Percentiles rank a stretch among this genome's conserved stretches.
These are phyloP conservation scores for Heliamphora exappendiculata DNA, from an alignment of 148 eudicot species.

Conservation along the genomic window DNA sequence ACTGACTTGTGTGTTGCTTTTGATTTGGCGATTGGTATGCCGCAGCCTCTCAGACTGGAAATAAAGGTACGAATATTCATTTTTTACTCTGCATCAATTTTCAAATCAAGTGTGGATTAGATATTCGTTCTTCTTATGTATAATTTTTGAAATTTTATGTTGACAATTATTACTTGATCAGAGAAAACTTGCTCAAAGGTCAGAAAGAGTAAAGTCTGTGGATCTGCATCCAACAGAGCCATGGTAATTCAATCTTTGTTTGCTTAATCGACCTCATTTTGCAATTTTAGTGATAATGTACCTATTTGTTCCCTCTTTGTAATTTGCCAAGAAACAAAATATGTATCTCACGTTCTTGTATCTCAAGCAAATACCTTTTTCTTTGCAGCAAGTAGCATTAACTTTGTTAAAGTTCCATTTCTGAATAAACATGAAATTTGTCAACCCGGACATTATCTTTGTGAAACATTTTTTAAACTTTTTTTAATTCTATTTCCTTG, in stretches of 20 bases:
- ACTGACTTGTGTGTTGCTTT: slow-evolving; percentile 16
- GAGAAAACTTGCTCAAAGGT: slow-evolving; percentile 72
- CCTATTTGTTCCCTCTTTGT: neutral
- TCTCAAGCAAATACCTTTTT: neutral
- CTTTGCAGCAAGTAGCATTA: neutral
- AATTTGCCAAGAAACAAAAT: neutral
- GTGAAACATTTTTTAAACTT: neutral
- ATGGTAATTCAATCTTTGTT: slow-evolving; percentile 36
- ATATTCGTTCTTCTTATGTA: neutral
- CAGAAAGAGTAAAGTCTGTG: slow-evolving; percentile 76
- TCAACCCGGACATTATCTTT: neutral
- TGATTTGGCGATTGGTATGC: slow-evolving; percentile 14
- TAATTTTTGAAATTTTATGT: neutral
- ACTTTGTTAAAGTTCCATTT: neutral
- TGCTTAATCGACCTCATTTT: neutral
- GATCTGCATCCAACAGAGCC: slow-evolving; percentile 81
- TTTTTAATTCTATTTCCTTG: neutral
- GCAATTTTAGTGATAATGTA: neutral
- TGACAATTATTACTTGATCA: slow-evolving; percentile 24
- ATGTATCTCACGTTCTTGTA: neutral
- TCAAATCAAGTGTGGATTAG: neutral
- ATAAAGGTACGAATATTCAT: slow-evolving; percentile 51
- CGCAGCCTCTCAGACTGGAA: slow-evolving; percentile 78
- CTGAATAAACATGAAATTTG: neutral
- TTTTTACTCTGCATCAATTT: neutral